These are phyloP conservation scores for Monilinia vaccinii-corymbosi DNA, from an alignment of 2,329 filamentous ascomycete genomes.

Conservation along the genomic window DNA sequence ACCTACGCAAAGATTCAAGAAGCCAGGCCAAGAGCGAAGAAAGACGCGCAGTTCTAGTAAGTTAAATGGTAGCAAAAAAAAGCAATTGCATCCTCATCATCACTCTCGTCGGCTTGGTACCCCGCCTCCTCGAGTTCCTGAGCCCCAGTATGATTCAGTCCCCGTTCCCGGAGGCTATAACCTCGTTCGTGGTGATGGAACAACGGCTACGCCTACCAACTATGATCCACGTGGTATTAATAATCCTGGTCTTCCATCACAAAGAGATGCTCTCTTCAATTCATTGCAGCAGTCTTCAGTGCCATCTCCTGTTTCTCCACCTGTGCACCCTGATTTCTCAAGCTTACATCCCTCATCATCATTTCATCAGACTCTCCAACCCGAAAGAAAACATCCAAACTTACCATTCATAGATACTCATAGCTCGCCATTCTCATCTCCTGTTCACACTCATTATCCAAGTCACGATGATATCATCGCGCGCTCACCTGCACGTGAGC, in stretches of 20 bases:
- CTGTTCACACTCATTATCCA: constrained; percentile 11
- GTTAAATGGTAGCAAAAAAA: neutral
- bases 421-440: neutral
- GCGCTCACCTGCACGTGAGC: constrained; percentile 23
- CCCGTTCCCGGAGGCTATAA: constrained; percentile 28
- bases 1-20: neutral
- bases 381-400: neutral
- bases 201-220: constrained; percentile 16
- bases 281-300: constrained; percentile 8
- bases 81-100: constrained; percentile 5
- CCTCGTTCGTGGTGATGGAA: constrained; percentile 26
- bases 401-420: neutral
- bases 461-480: constrained; percentile 26
- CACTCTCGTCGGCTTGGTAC: constrained; percentile 12
- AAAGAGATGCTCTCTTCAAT: constrained; percentile 8
- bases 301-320: constrained; percentile 2
- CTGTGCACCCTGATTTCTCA: neutral
- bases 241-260: neutral
- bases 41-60: neutral
- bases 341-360: neutral
- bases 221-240: constrained; percentile 24
- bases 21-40: neutral
- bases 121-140: constrained; percentile 12
- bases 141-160: constrained; percentile 26
- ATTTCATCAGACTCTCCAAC: neutral